Conservation (phyloP, 805 yeast genomes). For the Candida sithepensis region DNA sequence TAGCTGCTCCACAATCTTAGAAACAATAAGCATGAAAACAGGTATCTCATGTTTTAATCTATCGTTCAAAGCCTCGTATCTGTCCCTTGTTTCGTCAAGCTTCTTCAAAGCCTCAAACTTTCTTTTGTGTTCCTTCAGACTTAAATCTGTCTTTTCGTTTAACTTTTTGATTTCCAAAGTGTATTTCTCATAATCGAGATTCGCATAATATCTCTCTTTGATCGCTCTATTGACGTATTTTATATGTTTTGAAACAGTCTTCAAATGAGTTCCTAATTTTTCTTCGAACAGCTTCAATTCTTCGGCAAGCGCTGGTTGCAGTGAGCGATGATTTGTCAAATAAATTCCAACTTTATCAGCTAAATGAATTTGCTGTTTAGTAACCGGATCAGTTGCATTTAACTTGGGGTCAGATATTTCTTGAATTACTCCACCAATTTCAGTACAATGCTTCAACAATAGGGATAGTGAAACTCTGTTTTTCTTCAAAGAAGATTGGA, state of each 20-base stretch:
- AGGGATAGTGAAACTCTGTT: constrained; percentile 13
- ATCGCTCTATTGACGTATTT: constrained; percentile 21
- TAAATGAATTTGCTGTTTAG: constrained; percentile 8
- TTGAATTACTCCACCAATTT: constrained; percentile 7
- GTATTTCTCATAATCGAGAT: constrained; percentile 21
- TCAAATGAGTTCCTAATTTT: constrained; percentile 11
- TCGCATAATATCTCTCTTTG: constrained; percentile 22
- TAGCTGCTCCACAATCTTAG: constrained; percentile 31
- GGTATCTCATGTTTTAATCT: constrained; percentile 47
- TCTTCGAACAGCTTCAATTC: constrained; percentile 15
- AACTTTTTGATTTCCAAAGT: constrained; percentile 15
- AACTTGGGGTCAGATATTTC: constrained; percentile 12
- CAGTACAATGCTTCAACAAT: constrained; percentile 13
- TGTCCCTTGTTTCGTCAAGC: constrained; percentile 30
- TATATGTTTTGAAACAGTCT: constrained; percentile 11
- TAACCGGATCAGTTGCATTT: constrained; percentile 7
- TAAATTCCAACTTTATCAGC: constrained; percentile 8
- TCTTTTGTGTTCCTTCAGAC: constrained; percentile 36
- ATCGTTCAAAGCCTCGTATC: constrained; percentile 36
- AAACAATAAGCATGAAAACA: constrained; percentile 33
- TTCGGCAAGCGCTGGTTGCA: constrained; percentile 16
- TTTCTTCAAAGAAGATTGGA: constrained; percentile 12
- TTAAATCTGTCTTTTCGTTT: constrained; percentile 26
- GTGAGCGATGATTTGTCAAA: constrained; percentile 9
- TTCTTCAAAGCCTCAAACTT: constrained; percentile 30